Base-by-base conservation (phyloP, 768 basidiomycete genomes). In the Podaxis sp. region DNA sequence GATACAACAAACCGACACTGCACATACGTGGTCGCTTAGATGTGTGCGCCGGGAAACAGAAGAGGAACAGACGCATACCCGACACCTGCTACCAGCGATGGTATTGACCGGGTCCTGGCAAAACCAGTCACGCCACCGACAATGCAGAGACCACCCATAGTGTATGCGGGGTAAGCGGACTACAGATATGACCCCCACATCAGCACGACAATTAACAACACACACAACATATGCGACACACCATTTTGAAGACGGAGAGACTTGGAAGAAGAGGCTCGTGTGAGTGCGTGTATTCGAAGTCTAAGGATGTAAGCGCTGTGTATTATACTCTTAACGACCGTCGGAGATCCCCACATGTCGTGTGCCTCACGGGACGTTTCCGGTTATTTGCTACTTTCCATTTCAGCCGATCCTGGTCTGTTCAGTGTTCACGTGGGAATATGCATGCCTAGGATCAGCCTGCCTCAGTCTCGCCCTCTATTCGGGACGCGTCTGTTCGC, bases 131-230 rank as follows among this genome's bases (percentile, higher is more conserved):
- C 60, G 23, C 92, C 92, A 11, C 92, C 92, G 44, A 89, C 77
- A 64, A 91, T 76, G 71, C 91, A 93, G 63, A 93, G 76, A 57
- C 74, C 80, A 61, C 91, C 89, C 81, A 92, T 90, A 46, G 83
- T 74, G 72, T 86, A 88, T 52, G 91, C 88, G 67, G 91, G 91
- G 74, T 89, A 83, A 46, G 90, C 90, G 73, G 90, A 91, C 90
- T 91, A 66, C 37, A 1, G 18, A 16, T 25, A n/a, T 9, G 27
- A 16, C 28, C 13, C 9, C 28, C 14, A 25, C 35, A 13, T 52
- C 27, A 60, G 28, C 38, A n/a, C 4, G 42, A 18, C n/a, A 3
- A 18, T 16, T n/a, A 5, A 4, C 13, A 1, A 6, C 4, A 14
- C 18, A 3, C 10, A 14, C 6, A 1, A 21, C 21, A 21, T n/a